These are phyloP conservation scores for Ganoderma sinense DNA, from an alignment of 1,284 basidiomycete species.

Conservation along the genomic window DNA sequence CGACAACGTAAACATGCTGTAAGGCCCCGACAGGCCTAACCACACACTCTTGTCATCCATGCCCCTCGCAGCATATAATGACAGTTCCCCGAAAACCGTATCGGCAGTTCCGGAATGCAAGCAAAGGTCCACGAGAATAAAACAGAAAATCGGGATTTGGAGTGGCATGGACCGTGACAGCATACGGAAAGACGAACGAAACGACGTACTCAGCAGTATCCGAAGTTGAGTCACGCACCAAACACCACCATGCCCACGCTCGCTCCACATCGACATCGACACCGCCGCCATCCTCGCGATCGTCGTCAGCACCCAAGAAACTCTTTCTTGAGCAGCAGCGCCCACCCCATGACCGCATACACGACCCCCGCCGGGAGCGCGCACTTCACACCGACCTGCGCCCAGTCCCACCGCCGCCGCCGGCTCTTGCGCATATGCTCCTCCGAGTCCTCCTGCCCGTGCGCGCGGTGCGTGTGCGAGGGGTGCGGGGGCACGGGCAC, in stretches of 20 bases:
- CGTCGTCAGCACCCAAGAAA: slow-evolving; percentile 45
- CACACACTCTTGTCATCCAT: no score
- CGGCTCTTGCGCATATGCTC: slow-evolving; percentile 54
- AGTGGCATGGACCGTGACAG: neutral
- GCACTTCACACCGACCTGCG: slow-evolving; percentile 68
- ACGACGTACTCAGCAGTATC: neutral
- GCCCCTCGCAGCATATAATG: neutral
- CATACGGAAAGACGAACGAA: neutral
- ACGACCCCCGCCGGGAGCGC: slow-evolving; percentile 72
- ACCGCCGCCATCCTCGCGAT: neutral
- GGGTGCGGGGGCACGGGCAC: slow-evolving; percentile 26
- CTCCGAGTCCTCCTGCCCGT: slow-evolving; percentile 41
- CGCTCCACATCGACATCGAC: neutral
- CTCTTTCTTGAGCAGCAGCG: slow-evolving; percentile 55
- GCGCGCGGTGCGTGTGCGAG: slow-evolving; percentile 1
- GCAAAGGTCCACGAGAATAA: neutral
- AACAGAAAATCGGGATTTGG: neutral
- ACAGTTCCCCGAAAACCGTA: neutral
- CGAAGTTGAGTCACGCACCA: neutral
- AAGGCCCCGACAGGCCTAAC: no score
- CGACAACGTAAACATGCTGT: no score
- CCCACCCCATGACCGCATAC: slow-evolving; percentile 85
- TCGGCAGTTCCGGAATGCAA: neutral
- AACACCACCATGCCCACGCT: neutral
- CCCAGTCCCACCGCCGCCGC: slow-evolving; percentile 77